Evolutionary conservation across 352 stramenopile genomes (phyloP), one percentile per base, ranked within the genome.

Genomic region (Saprolegnia diclina): DNA sequence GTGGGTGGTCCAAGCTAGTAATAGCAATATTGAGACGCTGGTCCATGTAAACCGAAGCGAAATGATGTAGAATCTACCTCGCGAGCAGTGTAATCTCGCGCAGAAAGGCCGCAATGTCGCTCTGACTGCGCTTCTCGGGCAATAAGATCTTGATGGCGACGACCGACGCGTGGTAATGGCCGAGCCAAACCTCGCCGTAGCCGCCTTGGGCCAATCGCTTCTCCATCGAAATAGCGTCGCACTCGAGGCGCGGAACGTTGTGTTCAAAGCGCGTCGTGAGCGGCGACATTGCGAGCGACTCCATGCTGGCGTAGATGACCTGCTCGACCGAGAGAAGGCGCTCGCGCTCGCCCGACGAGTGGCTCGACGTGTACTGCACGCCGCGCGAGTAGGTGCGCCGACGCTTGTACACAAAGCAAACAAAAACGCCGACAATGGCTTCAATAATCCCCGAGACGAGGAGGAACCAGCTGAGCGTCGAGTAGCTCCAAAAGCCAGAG

Each of bases 101-200:
- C 29, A 86, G 56, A 50, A 88, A 85, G 18, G 62, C 57, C 35
- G 78, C 75, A 70, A 88, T 79, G 35, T 65, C 48, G 4, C 79
- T 50, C 4, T 76, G 74, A 29, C 76, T 74, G 54, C 76, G 71
- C 13, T 66, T 69, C 48, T 79, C 75, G 0, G 75, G 76, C 14
- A 85, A 76, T 22, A 89, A 56, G 67, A 77, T 78, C 73, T 89
- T 87, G 56, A 86, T 74, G 0, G 81, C 78, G 7, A 89, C 78
- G 0, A 70, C 35, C 10, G 74, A 59, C 11, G 62, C 53, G 18
- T 81, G 73, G 38, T 79, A 86, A 0, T 52, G 71, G 1, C 81
- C 81, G 19, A 68, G 72, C 65, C 83, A 89, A 0, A 89, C 78
- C 72, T 87, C 78, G 4, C 78, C 79, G 57, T 86, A 89, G 0